These are phyloP conservation scores for Collybiopsis luxurians DNA, from an alignment of 768 basidiomycete species.

Conservation along the genomic window DNA sequence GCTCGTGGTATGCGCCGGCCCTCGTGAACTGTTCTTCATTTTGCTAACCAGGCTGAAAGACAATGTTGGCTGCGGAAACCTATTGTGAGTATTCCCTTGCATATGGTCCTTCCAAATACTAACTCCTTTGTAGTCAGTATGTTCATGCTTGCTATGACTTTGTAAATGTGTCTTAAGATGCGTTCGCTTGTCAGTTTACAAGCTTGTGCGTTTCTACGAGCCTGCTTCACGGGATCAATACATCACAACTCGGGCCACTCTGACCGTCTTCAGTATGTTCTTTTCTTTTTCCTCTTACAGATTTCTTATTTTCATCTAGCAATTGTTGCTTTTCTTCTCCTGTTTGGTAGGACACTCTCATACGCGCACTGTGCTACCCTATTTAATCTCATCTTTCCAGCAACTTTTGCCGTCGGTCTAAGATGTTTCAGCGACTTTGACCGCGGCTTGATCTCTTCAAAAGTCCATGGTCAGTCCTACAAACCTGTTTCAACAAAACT, in stretches of 20 bases:
- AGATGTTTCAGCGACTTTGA: slow-evolving; percentile 83
- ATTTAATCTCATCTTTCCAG: slow-evolving; percentile 1
- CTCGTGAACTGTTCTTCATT: slow-evolving; percentile 31
- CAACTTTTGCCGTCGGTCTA: slow-evolving; percentile 74
- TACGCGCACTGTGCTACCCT: not conserved
- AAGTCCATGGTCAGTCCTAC: slow-evolving; percentile 66
- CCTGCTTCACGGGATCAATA: slow-evolving; percentile 56
- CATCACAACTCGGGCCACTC: slow-evolving; percentile 69
- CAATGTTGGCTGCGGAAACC: slow-evolving; percentile 75
- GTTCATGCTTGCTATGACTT: slow-evolving; percentile 11
- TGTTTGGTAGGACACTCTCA: slow-evolving; percentile 35
- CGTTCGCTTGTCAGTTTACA: slow-evolving; percentile 55
- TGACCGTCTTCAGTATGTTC: slow-evolving; percentile 76
- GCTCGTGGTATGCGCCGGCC: not conserved
- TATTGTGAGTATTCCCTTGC: slow-evolving; percentile 63
- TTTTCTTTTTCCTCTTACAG: not conserved
- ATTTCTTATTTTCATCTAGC: slow-evolving; percentile 38
- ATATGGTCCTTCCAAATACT: slow-evolving; percentile 1
- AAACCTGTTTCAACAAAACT: slow-evolving; percentile 19
- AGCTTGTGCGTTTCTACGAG: slow-evolving; percentile 80
- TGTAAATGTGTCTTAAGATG: not conserved
- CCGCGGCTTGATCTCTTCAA: slow-evolving; percentile 70
- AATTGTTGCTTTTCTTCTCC: slow-evolving; percentile 69
- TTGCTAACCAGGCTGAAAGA: slow-evolving; percentile 69
- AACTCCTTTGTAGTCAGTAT: slow-evolving; percentile 34